Evolutionary conservation across 2,329 filamentous ascomycete genomes (phyloP).

Genomic region (Cytospora mali): DNA sequence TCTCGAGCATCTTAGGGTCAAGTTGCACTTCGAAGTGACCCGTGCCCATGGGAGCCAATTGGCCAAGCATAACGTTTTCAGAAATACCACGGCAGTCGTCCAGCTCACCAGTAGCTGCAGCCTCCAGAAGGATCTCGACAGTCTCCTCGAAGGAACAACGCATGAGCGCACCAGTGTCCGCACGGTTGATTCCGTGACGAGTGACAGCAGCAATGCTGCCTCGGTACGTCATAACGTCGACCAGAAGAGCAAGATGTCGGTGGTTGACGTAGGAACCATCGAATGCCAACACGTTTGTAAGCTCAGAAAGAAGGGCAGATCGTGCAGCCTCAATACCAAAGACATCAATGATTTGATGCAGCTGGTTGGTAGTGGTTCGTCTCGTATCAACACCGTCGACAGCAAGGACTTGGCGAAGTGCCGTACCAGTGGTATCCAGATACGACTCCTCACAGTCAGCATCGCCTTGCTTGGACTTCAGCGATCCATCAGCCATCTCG

Average conservation of each 20-base stretch:
- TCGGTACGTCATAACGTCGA: conserved; percentile 97
- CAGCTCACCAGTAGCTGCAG: conserved; percentile 89
- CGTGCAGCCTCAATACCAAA: conserved; percentile 96
- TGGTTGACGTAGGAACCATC: conserved; percentile 99
- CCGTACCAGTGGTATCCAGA: conserved; percentile 89
- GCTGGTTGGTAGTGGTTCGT: conserved; percentile 91
- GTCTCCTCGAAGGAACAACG: conserved; percentile 99
- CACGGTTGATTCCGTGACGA: conserved; percentile 96
- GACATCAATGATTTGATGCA: conserved; percentile 91
- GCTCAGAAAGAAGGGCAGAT: conserved; percentile 80
- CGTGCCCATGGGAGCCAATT: conserved; percentile 95
- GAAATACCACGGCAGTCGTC: conserved; percentile 98
- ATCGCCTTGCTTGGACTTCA: conserved; percentile 75
- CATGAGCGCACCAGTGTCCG: conserved; percentile 97
- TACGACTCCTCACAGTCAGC: conserved; percentile 87
- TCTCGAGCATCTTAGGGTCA: conserved; percentile 94
- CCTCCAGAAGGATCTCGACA: conserved; percentile 95
- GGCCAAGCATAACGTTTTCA: conserved; percentile 97
- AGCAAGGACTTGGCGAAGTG: conserved; percentile 79
- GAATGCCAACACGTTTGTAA: conserved; percentile 92
- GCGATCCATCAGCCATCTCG: conserved; percentile 68
- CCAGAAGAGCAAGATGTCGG: conserved; percentile 90
- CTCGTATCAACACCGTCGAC: conserved; percentile 86
- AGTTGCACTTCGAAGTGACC: conserved; percentile 93
- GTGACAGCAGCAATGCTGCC: conserved; percentile 95